Evolutionary conservation across 257 asterid genomes (phyloP), one percentile per base, ranked within the genome.

Genomic region (Nyctanthes arbortristis): DNA sequence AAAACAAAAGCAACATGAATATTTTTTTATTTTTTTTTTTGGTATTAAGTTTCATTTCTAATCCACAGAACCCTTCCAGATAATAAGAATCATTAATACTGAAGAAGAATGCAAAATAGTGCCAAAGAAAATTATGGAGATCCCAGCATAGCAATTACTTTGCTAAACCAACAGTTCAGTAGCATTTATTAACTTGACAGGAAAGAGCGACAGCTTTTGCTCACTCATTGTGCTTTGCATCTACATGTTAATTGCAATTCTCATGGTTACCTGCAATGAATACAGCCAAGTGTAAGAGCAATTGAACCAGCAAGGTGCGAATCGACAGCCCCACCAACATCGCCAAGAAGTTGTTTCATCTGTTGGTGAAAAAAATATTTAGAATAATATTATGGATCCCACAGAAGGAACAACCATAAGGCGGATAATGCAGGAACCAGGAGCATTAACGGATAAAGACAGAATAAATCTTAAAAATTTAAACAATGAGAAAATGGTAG

Each of bases 261-360:
- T 58, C 79, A 76, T 28, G 63, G 63, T 85, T 87, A 91, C 99
- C 99, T 86, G 93, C 96, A 84, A 83, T 94, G 97, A 52, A 91
- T 91, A 78, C 97, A 87, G 71, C 99, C 99, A 77, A 94, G 95
- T 61, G 96, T 84, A 73, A 94, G 80, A 81, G 97, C 95, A 81
- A 94, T 76, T 45, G 99, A 94, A 68, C 97, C 97, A 62, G 96
- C 85, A 79, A 88, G 88, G 79, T 82, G 61, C 54, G 93, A 71
- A 70, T 93, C 96, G 58, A 81, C 71, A 24, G 66, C 78, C 70
- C 82, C 81, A 69, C 81, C 81, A 70, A 75, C 86, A 73, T 91
- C 97, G 68, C 85, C 88, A 54, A 89, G 95, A 75, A 92, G 89
- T 67, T 80, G 90, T 84, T 88, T 89, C 63, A 93, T 87, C 99